Percentiles rank a stretch among this genome's conserved stretches.
Evolutionary conservation across 495 filamentous ascomycete species (phyloP).

Genomic region (Rusavskia elegans): DNA sequence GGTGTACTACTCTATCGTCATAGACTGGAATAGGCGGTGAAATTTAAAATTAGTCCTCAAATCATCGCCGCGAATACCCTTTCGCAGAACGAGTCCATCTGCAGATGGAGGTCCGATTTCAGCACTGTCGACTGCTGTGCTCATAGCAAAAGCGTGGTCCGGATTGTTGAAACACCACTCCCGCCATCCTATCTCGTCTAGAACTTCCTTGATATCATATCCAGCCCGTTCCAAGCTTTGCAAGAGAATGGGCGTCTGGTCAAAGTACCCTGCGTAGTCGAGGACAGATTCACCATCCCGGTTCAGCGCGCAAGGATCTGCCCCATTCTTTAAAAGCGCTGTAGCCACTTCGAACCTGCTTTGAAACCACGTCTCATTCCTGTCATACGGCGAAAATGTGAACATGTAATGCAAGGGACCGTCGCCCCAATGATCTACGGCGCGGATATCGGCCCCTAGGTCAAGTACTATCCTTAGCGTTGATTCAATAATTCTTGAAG

Average conservation of each 20-base stretch:
- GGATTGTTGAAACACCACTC: neutral
- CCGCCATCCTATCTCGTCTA: neutral
- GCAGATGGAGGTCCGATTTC: neutral
- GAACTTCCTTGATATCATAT: neutral
- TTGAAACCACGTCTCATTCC: neutral
- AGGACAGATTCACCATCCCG: neutral
- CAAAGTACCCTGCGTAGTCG: neutral
- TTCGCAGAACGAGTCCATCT: neutral
- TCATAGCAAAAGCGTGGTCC: neutral
- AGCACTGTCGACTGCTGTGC: neutral
- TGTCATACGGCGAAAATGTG: neutral
- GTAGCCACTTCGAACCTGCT: neutral
- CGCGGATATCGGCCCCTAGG: neutral
- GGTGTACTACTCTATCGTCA: too few species aligned
- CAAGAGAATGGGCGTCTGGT: neutral
- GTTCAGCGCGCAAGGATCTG: neutral
- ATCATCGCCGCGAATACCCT: neutral
- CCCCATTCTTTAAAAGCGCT: neutral
- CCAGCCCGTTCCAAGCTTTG: neutral
- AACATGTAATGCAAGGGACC: neutral
- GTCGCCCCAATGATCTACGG: neutral
- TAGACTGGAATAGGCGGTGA: too few species aligned
- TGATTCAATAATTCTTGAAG: neutral
- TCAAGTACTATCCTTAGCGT: neutral
- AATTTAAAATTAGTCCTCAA: constrained; percentile 11